Evolutionary conservation across 768 basidiomycete species (phyloP), one percentile per base, ranked within the genome.

Genomic region (Naganishia randhawae): DNA sequence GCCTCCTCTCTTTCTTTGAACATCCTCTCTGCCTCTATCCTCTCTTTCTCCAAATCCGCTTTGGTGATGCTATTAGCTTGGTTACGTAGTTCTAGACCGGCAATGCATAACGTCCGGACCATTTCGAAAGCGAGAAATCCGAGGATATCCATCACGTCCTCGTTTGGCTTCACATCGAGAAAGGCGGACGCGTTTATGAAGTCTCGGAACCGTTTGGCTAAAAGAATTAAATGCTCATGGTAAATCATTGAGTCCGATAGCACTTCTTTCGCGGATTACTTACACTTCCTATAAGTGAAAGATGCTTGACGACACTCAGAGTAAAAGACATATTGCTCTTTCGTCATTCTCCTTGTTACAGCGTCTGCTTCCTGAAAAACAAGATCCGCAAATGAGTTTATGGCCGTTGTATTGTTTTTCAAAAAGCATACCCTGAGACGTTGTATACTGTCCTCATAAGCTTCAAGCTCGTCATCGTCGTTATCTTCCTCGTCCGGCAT

Each of bases 121-220:
- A 95, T 93, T 80, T 98, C 94, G 80, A 95, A 98, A 0, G 92
- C 89, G 50, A 98, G 86, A 82, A 97, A 98, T 29, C 94, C 94
- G 73, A 97, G 91, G 68, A 96, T 94, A 76, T 98, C 94, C 74
- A 94, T 84, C 2, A 94, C 93, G 79, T 96, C 93, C 79, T 96
- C 94, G 80, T 89, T 90, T 33, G 90, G 86, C 81, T 90, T 91
- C 69, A 92, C 84, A 75, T 96, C 92, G 50, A 95, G 85, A 69
- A 90, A 88, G 0, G 88, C 74, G 3, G 92, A 90, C 13, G 96
- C 85, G 77, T 92, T 92, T 64, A 97, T 84, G 75, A 96, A 97
- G 75, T 96, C 93, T 48, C 90, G 85, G 81, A 98, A 98, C 7
- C 93, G 91, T 80, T 94, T 94, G 16, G 88, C 93, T 96, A 70